Base-by-base conservation (phyloP, 768 basidiomycete species). In the Boletellus ananas region DNA sequence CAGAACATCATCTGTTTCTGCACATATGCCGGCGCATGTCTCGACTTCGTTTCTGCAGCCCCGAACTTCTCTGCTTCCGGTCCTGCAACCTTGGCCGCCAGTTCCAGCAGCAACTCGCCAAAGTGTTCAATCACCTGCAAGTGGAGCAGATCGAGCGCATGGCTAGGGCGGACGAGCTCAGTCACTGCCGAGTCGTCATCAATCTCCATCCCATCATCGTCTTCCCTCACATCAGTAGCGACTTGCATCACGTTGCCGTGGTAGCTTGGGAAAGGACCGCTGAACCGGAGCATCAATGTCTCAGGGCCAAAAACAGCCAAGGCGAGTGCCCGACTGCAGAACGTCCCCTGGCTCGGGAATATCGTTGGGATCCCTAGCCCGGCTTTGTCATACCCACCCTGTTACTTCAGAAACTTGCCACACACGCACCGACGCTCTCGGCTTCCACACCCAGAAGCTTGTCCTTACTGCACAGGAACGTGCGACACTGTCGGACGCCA, bases 41-140 rank as follows among this genome's bases (percentile, higher is more conserved):
- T 67, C 37, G 87, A 87, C 14, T 66, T 59, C 31, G 61, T 58
- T 10, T 44, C 50, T 40, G n/a, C 41, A 40, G 29, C 34, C 23
- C 73, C 74, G 50, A 74, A 70, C 29, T 61, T 63, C 38, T 66
- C 63, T 27, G 78, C 72, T 47, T 78, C 76, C 31, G 69, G 62
- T 3, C 76, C 81, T 9, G 76, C 80, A 7, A 83, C 76, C 49
- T 76, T 77, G 43, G 66, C 71, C 27, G 78, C 83, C 3, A 88
- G 73, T 43, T 80, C 79, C 31, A 75, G 65, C 40, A 90, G 73
- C 45, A 87, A 65, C 43, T 76, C 74, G 29, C 75, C 75, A 61
- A 90, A 90, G 64, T 88, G 81, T 36, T 84, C 80, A 43, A 86
- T 74, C 42, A 88, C 76, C 55, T 85, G 80, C 18, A 79, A 64